Evolutionary conservation across 441 rosid genomes (phyloP).

Genomic region (Sinapis alba): DNA sequence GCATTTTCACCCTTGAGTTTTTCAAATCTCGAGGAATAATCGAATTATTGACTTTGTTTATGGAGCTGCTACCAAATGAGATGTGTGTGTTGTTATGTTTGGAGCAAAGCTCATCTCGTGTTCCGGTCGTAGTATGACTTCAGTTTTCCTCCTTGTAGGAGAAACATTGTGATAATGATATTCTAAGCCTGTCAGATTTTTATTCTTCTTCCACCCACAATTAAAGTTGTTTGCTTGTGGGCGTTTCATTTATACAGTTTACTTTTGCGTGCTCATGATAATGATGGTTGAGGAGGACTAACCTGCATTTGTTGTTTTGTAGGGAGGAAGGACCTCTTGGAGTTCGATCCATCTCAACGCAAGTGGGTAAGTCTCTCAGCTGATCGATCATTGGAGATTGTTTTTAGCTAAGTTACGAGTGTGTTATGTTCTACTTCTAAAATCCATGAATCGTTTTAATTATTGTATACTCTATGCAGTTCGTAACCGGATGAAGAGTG

Average conservation of each 20-base stretch:
- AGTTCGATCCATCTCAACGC: slow-evolving; percentile 80
- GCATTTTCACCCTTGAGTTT: background rate
- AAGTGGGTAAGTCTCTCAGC: slow-evolving; percentile 61
- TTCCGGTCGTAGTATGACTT: background rate
- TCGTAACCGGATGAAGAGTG: slow-evolving; percentile 97
- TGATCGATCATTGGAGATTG: background rate
- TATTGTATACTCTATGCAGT: slow-evolving; percentile 55
- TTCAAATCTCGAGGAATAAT: no score
- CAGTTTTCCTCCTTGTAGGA: background rate
- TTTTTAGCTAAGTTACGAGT: background rate
- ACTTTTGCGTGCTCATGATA: background rate
- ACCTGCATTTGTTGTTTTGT: slow-evolving; percentile 36
- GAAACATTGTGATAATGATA: background rate
- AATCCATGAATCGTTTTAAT: background rate
- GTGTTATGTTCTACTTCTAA: slow-evolving; percentile 4
- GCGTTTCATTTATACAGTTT: background rate
- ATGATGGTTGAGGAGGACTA: slow-evolving; percentile 33
- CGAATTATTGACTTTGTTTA: background rate
- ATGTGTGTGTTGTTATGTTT: background rate
- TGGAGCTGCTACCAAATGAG: background rate
- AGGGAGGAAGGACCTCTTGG: slow-evolving; percentile 84
- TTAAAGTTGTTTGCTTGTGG: background rate
- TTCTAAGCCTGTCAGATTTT: background rate
- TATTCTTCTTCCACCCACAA: background rate
- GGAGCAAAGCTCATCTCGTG: background rate